Evolutionary conservation across 176 grass and related monocot species (phyloP).

Genomic region (Eremochloa ophiuroides): DNA sequence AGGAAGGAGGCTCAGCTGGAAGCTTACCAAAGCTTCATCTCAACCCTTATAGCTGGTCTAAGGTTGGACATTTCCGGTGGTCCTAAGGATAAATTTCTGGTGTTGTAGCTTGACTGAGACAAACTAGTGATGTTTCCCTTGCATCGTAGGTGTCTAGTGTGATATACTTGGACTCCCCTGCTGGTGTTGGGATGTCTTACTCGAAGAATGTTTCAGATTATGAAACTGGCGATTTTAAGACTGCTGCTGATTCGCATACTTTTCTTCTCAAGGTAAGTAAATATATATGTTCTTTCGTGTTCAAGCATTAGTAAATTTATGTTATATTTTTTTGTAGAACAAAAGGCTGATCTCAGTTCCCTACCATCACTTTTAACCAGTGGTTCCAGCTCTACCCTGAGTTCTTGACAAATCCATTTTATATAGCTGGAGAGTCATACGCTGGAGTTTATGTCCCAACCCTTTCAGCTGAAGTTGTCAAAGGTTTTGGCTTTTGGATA

Average conservation of each 20-base stretch:
- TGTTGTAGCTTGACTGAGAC: neutral
- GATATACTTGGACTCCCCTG: slow-evolving; percentile 95
- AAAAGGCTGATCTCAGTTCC: neutral
- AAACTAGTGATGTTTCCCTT: neutral
- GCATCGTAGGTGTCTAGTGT: slow-evolving; percentile 78
- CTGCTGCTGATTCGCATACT: slow-evolving; percentile 82
- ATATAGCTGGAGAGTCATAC: slow-evolving; percentile 89
- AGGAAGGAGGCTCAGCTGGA: slow-evolving; percentile 31
- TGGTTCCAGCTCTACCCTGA: slow-evolving; percentile 91
- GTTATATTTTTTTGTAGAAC: neutral
- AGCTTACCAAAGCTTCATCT: slow-evolving; percentile 82
- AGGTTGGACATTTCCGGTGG: slow-evolving; percentile 35
- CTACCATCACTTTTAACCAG: slow-evolving; percentile 26
- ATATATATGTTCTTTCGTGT: neutral
- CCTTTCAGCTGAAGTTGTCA: slow-evolving; percentile 78
- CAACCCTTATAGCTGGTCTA: slow-evolving; percentile 89
- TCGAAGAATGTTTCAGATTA: slow-evolving; percentile 67
- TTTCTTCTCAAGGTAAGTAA: slow-evolving; percentile 80
- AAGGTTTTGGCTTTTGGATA: slow-evolving; percentile 39
- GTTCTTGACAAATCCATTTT: slow-evolving; percentile 74
- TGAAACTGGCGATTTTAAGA: slow-evolving; percentile 74
- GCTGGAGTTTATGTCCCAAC: slow-evolving; percentile 97
- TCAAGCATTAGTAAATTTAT: neutral
- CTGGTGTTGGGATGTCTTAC: slow-evolving; percentile 90
- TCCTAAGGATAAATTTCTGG: neutral